Conservation (phyloP, 805 yeast species). For the Candida odintsovae region DNA sequence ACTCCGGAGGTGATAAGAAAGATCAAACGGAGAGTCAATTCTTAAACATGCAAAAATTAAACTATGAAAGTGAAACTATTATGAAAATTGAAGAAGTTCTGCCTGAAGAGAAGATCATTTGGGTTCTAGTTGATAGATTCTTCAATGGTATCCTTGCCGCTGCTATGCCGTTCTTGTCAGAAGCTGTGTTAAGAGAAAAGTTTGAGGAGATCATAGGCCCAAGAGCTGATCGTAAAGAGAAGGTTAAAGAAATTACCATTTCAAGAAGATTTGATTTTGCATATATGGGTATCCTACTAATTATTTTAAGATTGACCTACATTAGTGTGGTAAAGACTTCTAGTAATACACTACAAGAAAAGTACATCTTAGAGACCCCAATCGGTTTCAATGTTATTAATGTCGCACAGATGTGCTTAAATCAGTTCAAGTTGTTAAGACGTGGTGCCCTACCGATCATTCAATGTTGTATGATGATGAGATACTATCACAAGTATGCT, state of each 20-base stretch:
- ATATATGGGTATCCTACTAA: constrained; percentile 16
- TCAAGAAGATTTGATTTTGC: constrained; percentile 23
- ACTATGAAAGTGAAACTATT: constrained; percentile 19
- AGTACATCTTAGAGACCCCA: constrained; percentile 40
- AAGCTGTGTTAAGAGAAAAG: constrained; percentile 12
- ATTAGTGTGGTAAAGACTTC: constrained; percentile 15
- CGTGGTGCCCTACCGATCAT: constrained; percentile 44
- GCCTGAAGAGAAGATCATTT: constrained; percentile 18
- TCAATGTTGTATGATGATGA: constrained; percentile 48
- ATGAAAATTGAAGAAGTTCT: constrained; percentile 15
- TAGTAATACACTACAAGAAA: constrained; percentile 15
- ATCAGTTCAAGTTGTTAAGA: constrained; percentile 46
- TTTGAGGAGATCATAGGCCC: constrained; percentile 11
- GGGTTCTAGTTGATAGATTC: constrained; percentile 20
- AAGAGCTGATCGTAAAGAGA: constrained; percentile 7
- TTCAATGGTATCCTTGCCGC: constrained; percentile 15
- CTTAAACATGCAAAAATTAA: constrained; percentile 5
- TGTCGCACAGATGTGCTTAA: constrained; percentile 49
- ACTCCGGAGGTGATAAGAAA: constrained; percentile 1
- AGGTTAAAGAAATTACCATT: constrained; percentile 8
- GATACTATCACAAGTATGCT: constrained; percentile 47
- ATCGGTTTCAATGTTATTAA: constrained; percentile 38
- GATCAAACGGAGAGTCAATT: constrained; percentile 12
- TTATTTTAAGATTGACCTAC: constrained; percentile 19
- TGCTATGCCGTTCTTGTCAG: constrained; percentile 24